phyloP scores from a whole-genome alignment of 148 eudicot genomes.

The Diospyros lotus region DNA sequence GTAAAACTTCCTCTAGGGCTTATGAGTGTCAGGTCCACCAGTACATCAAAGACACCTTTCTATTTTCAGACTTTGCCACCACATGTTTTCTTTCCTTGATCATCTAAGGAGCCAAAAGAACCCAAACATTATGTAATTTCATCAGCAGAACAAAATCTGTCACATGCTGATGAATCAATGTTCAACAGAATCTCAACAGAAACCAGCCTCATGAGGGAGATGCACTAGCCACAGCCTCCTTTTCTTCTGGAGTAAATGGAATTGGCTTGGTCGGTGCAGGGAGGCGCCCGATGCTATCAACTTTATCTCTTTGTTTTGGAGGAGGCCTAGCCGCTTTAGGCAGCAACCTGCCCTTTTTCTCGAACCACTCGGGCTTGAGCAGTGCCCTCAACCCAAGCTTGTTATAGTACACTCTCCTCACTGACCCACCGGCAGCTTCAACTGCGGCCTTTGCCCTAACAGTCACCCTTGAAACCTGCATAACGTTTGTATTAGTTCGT shows the following conservation, averaged over 20 bases:
- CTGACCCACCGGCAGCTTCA: constrained; percentile 90
- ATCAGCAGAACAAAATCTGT: background rate
- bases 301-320: constrained; percentile 77
- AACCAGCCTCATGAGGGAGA: constrained; percentile 15
- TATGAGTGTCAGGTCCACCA: too few relatives aligned
- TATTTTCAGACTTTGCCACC: background rate
- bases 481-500: background rate
- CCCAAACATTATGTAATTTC: background rate
- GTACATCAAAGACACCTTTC: background rate
- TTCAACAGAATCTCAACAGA: background rate
- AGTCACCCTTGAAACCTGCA: constrained; percentile 64
- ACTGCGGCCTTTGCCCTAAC: constrained; percentile 84
- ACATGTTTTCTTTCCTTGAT: background rate
- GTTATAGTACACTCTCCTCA: constrained; percentile 87
- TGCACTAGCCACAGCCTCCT: constrained; percentile 24
- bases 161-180: constrained; percentile 3
- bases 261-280: constrained; percentile 90
- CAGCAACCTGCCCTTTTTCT: constrained; percentile 81
- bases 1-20: too few relatives aligned
- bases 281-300: constrained; percentile 88
- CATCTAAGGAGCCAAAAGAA: background rate
- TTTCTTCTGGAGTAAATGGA: constrained; percentile 52
- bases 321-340: constrained; percentile 91
- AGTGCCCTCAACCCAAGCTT: constrained; percentile 81
- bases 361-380: constrained; percentile 96